These are phyloP conservation scores for Rhizomucor miehei DNA, from an alignment of 371 early-diverging fungal genomes.

Conservation along the genomic window DNA sequence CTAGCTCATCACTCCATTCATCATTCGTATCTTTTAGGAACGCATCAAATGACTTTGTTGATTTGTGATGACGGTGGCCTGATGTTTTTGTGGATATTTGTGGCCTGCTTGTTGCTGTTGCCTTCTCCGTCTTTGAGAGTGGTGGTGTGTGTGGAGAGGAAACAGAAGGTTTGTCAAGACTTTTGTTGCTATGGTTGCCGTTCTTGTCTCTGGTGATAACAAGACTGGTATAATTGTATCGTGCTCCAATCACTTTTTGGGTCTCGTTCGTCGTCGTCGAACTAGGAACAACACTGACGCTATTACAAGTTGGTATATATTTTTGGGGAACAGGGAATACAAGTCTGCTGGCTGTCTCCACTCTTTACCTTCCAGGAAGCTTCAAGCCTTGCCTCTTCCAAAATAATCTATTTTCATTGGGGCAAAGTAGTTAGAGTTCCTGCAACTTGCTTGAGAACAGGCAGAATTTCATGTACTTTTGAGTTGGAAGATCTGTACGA, in stretches of 20 bases:
- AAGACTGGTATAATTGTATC: constrained; percentile 42
- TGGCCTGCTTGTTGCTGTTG: constrained; percentile 1
- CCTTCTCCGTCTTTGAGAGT: neutral
- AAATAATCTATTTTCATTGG: constrained; percentile 29
- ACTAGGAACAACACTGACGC: constrained; percentile 33
- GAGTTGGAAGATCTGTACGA: neutral
- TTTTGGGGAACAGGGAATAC: neutral
- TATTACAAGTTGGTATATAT: constrained; percentile 5
- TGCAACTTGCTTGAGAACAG: neutral
- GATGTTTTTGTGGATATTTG: constrained; percentile 13
- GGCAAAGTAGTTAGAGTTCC: neutral
- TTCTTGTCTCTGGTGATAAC: constrained; percentile 18
- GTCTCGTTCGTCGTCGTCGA: constrained; percentile 7
- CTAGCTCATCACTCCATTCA: constrained; percentile 50
- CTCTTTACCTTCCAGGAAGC: constrained; percentile 46
- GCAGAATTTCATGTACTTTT: neutral
- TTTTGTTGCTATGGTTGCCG: neutral
- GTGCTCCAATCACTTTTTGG: constrained; percentile 30
- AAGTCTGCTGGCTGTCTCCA: neutral
- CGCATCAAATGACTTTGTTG: constrained; percentile 40
- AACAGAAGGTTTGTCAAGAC: constrained; percentile 4
- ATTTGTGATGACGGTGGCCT: constrained; percentile 28
- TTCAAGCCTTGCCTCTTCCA: constrained; percentile 43
- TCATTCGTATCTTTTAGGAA: constrained; percentile 52
- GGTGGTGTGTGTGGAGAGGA: constrained; percentile 6